phyloP scores from a whole-genome alignment of 108 stramenopile genomes.

The Fragilariopsis cylindrus region DNA sequence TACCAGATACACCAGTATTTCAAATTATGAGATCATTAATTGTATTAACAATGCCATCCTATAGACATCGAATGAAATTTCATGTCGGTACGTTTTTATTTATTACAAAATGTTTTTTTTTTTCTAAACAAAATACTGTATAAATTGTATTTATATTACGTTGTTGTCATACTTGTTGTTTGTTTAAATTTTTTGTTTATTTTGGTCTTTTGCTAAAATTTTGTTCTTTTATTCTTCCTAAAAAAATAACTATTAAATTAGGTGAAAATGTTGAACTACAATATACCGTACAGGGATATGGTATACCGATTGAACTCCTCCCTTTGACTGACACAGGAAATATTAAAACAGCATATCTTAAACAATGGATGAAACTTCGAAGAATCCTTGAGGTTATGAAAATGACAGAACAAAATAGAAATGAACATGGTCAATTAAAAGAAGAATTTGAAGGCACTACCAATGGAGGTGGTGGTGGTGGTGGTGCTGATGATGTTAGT shows the following conservation, averaged over 20 bases:
- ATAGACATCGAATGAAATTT: slow-evolving; percentile 11
- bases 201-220: neutral
- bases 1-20: neutral
- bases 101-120: neutral
- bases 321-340: slow-evolving; percentile 20
- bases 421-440: neutral
- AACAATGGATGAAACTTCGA: slow-evolving; percentile 20
- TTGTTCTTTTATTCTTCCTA: neutral
- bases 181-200: neutral
- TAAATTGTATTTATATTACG: neutral
- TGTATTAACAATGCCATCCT: neutral
- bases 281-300: slow-evolving; percentile 21
- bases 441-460: too few species aligned
- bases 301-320: slow-evolving; percentile 24
- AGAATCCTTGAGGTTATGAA: slow-evolving; percentile 11
- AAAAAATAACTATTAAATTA: neutral
- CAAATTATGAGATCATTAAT: slow-evolving; percentile 3
- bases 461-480: neutral
- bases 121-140: neutral
- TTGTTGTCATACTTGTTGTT: too few species aligned
- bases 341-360: slow-evolving; percentile 12
- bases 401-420: slow-evolving; percentile 2
- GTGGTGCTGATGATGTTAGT: neutral
- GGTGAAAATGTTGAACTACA: slow-evolving; percentile 15
- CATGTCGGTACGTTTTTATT: neutral